Evolutionary conservation across 2,329 filamentous ascomycete species (phyloP).

Genomic region (Gremmenia infestans): DNA sequence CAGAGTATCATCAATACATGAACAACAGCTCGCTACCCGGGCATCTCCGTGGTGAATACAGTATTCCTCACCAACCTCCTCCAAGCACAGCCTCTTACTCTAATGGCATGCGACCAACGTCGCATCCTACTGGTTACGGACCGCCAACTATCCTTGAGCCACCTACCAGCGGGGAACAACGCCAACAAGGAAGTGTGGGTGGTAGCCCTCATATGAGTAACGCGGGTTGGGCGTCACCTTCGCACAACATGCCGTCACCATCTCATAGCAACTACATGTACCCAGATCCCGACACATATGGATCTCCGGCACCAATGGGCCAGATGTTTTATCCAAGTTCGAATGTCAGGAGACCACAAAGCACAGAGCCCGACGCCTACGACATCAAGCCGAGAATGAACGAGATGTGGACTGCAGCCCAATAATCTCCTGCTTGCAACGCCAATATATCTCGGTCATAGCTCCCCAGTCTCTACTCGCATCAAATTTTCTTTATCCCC

Average conservation of each 20-base stretch:
- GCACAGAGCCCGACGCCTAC: constrained; percentile 66
- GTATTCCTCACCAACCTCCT: constrained; percentile 50
- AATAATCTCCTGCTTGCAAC: constrained; percentile 31
- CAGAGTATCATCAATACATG: constrained; percentile 65
- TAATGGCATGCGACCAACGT: constrained; percentile 62
- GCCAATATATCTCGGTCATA: background rate
- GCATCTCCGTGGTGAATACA: constrained; percentile 67
- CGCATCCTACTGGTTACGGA: constrained; percentile 78
- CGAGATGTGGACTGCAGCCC: constrained; percentile 49
- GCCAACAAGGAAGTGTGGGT: constrained; percentile 64
- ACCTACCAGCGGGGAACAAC: constrained; percentile 71
- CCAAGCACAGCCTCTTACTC: constrained; percentile 54
- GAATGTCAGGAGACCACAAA: constrained; percentile 66
- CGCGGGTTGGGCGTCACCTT: constrained; percentile 79
- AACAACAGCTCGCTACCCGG: constrained; percentile 73
- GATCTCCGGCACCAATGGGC: constrained; percentile 49
- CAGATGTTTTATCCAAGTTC: constrained; percentile 70
- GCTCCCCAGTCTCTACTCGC: background rate
- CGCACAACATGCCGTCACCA: constrained; percentile 63
- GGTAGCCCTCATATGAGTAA: constrained; percentile 78
- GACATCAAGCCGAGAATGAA: constrained; percentile 54
- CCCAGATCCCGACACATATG: constrained; percentile 73
- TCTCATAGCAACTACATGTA: constrained; percentile 66
- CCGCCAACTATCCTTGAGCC: constrained; percentile 73
- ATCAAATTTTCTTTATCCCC: background rate